Percentiles rank a stretch among this genome's conserved stretches.
phyloP scores from a whole-genome alignment of 192 early-diverging fungal species.

The Mortierella alpina region DNA sequence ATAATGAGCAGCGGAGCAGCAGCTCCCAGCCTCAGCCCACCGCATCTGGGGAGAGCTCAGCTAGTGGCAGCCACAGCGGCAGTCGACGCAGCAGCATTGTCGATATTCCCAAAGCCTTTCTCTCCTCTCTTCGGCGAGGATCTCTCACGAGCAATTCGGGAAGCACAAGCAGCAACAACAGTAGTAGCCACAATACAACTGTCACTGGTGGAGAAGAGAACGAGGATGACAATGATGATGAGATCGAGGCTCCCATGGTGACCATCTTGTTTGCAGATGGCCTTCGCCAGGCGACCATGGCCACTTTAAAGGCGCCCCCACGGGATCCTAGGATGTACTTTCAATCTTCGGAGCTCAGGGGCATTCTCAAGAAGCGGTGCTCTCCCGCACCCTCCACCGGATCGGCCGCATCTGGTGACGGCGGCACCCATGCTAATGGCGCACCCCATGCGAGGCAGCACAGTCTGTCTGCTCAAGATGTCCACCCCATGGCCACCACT shows the following conservation, averaged over 20 bases:
- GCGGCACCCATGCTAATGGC: neutral
- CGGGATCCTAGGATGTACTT: neutral
- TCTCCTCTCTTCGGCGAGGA: conserved; percentile 26
- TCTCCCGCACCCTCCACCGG: neutral
- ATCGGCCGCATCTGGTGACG: neutral
- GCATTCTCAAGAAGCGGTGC: conserved; percentile 28
- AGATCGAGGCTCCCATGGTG: neutral
- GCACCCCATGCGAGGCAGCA: neutral
- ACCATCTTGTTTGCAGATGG: conserved; percentile 12
- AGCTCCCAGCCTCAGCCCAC: neutral
- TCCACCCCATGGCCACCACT: conserved; percentile 9
- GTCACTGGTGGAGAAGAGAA: neutral
- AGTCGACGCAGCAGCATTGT: conserved; percentile 25
- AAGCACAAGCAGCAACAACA: neutral
- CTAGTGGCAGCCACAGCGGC: neutral
- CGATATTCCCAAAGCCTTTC: conserved; percentile 32
- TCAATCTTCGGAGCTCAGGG: neutral
- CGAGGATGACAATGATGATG: conserved; percentile 1
- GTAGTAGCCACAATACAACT: neutral
- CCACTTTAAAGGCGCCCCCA: conserved; percentile 4
- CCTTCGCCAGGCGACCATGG: conserved; percentile 4
- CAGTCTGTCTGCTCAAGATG: neutral
- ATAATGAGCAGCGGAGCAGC: neutral
- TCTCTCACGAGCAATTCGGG: conserved; percentile 5
- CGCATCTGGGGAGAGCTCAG: neutral